Percentiles rank a stretch among this genome's conserved stretches.
Evolutionary conservation across 805 yeast genomes (phyloP).

Genomic region (Schwanniomyces pseudopolymorphus): DNA sequence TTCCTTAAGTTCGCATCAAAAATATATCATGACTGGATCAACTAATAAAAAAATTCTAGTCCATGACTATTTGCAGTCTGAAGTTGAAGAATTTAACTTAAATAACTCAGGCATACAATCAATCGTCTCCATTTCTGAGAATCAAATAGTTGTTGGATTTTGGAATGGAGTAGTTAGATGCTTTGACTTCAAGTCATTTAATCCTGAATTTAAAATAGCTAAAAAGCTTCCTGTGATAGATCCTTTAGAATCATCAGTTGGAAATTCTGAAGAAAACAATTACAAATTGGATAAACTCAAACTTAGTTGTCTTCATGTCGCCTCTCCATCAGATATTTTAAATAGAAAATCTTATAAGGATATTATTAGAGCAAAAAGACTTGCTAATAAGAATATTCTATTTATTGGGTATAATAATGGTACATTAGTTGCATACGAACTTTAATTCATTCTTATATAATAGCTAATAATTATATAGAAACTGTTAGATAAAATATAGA

Average conservation of each 20-base stretch:
- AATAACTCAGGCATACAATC: constrained; percentile 21
- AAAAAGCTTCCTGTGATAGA: constrained; percentile 12
- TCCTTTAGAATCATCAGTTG: constrained; percentile 5
- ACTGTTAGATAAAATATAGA: background rate
- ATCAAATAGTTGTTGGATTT: constrained; percentile 35
- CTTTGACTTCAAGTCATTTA: constrained; percentile 2
- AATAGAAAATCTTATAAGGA: constrained; percentile 8
- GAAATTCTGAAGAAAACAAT: constrained; percentile 2
- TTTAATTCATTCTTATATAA: background rate
- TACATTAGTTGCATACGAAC: constrained; percentile 24
- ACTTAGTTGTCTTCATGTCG: constrained; percentile 1
- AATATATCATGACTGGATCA: constrained; percentile 44
- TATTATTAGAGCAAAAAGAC: constrained; percentile 10
- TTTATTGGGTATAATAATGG: constrained; percentile 60
- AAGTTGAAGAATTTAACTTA: constrained; percentile 6
- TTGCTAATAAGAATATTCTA: constrained; percentile 23
- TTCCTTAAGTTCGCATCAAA: constrained; percentile 33
- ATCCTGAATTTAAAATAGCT: constrained; percentile 10
- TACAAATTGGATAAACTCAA: constrained; percentile 1
- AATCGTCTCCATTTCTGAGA: constrained; percentile 19
- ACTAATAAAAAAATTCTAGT: constrained; percentile 42
- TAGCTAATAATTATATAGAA: background rate
- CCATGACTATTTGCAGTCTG: constrained; percentile 13
- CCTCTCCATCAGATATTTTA: background rate
- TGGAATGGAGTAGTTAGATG: constrained; percentile 52